Base-by-base conservation (phyloP, 2,329 filamentous ascomycete genomes). In the Sporothrix globosa region DNA sequence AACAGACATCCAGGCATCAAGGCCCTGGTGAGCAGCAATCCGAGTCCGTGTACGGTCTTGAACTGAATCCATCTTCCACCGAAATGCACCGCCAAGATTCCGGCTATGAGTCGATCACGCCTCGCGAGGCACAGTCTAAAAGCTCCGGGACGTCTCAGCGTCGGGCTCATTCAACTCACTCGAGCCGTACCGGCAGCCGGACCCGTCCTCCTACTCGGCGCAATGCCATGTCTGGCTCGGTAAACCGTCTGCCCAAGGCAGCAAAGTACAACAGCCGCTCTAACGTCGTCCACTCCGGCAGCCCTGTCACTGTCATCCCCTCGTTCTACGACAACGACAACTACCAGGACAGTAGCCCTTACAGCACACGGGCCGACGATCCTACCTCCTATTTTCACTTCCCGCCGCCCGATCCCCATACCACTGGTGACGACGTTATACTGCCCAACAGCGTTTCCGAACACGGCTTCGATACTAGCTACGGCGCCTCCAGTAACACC, bases 41-140 rank as follows among this genome's bases (percentile, higher is more conserved):
- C n/a, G 41, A 61, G 21, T 39, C 58, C 10, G 58, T 70, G 14
- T 48, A 66, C 24, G 50, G 53, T 9, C 48, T 56, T 4, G 39
- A 53, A 13, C 39, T 58, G 60, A 78, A 34, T 27, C 80, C 80
- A 1, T 75, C 77, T 14, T 76, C 80, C 0, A 74, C 76, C 63
- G 80, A 79, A 69, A 87, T 88, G 80, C 82, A 82, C 66, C 82
- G 86, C 17, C 85, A 87, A 72, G 86, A 88, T 75, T 88, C 86
- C 0, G 86, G 86, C 46, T 88, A 88, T 74, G 86, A 85, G 75
- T 88, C 86, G 3, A 81, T 82, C 60, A 77, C 79, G 10, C 80
- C 82, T 2, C 79, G 78, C 10, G 77, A 77, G 19, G 84, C 83
- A 2, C 77, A 76, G 4, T 75, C 76, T 9, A 46, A 50, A 24